Evolutionary conservation across 768 basidiomycete genomes (phyloP).

Genomic region (Pleurotus cornucopiae): DNA sequence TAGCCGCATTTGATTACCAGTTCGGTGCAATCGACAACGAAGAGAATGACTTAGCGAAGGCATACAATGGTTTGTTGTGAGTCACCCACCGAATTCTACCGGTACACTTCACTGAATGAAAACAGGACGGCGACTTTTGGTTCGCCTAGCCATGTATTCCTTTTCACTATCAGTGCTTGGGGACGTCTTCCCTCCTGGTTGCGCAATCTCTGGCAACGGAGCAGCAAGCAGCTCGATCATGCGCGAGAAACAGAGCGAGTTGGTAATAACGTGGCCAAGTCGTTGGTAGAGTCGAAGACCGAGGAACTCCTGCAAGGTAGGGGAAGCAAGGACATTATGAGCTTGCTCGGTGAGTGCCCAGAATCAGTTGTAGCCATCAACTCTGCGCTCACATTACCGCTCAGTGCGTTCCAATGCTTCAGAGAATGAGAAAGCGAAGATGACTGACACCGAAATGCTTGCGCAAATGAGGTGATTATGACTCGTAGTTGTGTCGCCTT

Average conservation of each 20-base stretch:
- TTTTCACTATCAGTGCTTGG: slow-evolving; percentile 46
- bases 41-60: slow-evolving; percentile 49
- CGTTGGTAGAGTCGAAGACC: slow-evolving; percentile 43
- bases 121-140: slow-evolving; percentile 42
- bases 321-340: slow-evolving; percentile 49
- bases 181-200: slow-evolving; percentile 32
- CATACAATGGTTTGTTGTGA: slow-evolving; percentile 48
- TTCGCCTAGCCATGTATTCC: slow-evolving; percentile 37
- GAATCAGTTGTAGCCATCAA: not conserved
- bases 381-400: not conserved
- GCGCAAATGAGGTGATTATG: slow-evolving; percentile 21
- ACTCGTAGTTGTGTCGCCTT: too few species aligned
- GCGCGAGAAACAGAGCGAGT: slow-evolving; percentile 40
- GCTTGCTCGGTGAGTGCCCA: slow-evolving; percentile 43
- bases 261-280: slow-evolving; percentile 40
- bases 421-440: slow-evolving; percentile 21
- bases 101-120: slow-evolving; percentile 16
- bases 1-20: slow-evolving; percentile 52
- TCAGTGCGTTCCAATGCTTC: slow-evolving; percentile 44
- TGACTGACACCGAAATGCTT: slow-evolving; percentile 29
- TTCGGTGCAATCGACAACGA: slow-evolving; percentile 47
- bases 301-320: slow-evolving; percentile 43
- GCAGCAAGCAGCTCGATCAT: slow-evolving; percentile 40
- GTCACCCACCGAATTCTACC: slow-evolving; percentile 7
- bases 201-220: slow-evolving; percentile 38